Conservation (phyloP, 176 grass and related monocot species). For the Oryza longistaminata region DNA sequence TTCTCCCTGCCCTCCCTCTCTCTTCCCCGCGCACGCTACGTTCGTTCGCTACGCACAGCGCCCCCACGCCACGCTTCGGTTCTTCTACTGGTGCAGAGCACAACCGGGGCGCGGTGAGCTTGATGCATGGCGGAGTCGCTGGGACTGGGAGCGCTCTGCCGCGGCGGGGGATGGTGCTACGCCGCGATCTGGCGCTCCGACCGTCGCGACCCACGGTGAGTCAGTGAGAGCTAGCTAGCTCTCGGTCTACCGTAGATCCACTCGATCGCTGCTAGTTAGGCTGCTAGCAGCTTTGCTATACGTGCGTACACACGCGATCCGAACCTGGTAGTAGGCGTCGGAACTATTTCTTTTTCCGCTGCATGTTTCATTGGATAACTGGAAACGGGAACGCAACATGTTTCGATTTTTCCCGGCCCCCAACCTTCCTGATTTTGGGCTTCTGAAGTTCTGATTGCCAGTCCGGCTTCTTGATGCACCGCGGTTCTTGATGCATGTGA, state of each 20-base stretch:
- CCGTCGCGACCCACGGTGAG: slow-evolving; percentile 68
- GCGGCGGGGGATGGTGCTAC: slow-evolving; percentile 88
- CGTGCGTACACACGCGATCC: neutral
- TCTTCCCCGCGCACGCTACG: neutral
- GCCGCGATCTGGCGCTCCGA: slow-evolving; percentile 78
- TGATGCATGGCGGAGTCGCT: slow-evolving; percentile 55
- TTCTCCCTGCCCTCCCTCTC: neutral
- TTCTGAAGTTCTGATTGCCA: neutral
- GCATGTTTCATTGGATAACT: neutral
- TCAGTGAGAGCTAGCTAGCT: too few relatives aligned
- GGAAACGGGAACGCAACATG: too few relatives aligned
- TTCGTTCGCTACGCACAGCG: neutral
- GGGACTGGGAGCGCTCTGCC: slow-evolving; percentile 65
- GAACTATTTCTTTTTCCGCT: neutral
- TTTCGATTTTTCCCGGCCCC: too few relatives aligned
- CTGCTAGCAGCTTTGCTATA: neutral
- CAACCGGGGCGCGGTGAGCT: neutral
- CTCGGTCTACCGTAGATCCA: neutral
- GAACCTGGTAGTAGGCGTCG: neutral
- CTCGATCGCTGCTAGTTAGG: too few relatives aligned
- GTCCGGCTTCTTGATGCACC: neutral
- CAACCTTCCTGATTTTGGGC: neutral
- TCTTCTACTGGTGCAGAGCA: neutral
- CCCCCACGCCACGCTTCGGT: neutral
- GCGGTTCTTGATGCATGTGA: neutral